Evolutionary conservation across 1,284 basidiomycete species (phyloP).

Genomic region (Ganoderma leucocontextum): DNA sequence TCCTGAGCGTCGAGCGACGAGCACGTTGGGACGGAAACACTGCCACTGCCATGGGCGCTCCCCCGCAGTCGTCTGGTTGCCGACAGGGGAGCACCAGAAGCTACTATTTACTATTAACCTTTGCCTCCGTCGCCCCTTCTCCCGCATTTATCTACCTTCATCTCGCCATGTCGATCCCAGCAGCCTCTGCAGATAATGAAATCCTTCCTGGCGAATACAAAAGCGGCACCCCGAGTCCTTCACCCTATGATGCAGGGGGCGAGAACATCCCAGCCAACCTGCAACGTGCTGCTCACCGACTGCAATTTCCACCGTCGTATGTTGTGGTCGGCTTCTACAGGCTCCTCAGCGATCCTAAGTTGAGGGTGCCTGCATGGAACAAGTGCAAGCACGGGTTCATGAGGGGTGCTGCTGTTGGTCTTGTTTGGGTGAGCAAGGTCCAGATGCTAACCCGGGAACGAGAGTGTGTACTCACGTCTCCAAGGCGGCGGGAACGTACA

Average conservation of each 20-base stretch:
- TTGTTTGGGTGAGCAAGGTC: conserved; percentile 64
- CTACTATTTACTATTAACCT: background rate
- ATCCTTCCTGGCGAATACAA: conserved; percentile 34
- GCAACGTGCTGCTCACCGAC: conserved; percentile 59
- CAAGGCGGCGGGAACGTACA: conserved; percentile 69
- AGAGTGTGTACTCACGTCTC: conserved; percentile 4
- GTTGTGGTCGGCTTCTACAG: conserved; percentile 79
- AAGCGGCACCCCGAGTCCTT: conserved; percentile 18
- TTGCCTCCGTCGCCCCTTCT: background rate
- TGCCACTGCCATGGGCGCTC: background rate
- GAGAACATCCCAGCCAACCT: conserved; percentile 55
- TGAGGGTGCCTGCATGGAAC: conserved; percentile 77
- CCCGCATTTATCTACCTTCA: background rate
- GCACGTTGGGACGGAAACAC: conserved; percentile 10
- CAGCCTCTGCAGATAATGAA: conserved; percentile 9
- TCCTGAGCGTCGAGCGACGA: background rate
- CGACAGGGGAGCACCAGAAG: background rate
- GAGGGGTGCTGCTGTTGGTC: conserved; percentile 67
- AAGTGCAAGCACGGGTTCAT: conserved; percentile 76
- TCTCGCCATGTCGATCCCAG: background rate
- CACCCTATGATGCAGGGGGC: conserved; percentile 39
- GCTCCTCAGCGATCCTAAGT: conserved; percentile 67
- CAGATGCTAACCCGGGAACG: background rate
- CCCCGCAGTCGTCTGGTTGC: background rate
- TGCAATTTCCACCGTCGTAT: conserved; percentile 79